A percentile compares a stretch with the other conserved stretches of the same genome.
phyloP scores from a whole-genome alignment of 1,284 basidiomycete genomes.

The Ganoderma resinaceum region DNA sequence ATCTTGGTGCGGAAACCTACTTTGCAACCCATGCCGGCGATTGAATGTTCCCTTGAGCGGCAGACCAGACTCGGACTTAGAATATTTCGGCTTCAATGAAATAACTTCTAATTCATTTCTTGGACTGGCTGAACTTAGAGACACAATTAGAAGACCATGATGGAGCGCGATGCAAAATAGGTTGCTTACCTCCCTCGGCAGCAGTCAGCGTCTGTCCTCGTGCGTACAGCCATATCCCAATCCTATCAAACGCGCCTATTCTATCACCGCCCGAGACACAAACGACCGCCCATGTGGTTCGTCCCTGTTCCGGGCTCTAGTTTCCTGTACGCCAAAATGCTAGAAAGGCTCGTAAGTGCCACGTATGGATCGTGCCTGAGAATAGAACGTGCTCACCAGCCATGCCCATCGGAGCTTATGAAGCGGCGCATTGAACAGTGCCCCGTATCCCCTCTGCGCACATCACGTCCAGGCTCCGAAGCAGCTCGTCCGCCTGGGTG shows the following conservation, averaged over 20 bases:
- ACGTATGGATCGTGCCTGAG: background rate
- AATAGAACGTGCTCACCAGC: background rate
- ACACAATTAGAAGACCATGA: background rate
- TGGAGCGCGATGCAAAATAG: background rate
- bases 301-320: background rate
- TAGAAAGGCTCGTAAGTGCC: background rate
- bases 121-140: no score
- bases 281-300: conserved; percentile 1
- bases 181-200: background rate
- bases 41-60: background rate
- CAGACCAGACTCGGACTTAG: background rate
- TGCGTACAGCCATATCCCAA: background rate
- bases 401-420: background rate
- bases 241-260: background rate
- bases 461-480: background rate
- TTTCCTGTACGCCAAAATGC: background rate
- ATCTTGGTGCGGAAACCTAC: background rate
- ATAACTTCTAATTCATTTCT: background rate
- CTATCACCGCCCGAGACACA: conserved; percentile 1
- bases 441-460: background rate
- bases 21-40: background rate
- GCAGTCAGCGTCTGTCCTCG: background rate
- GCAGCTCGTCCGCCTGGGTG: background rate
- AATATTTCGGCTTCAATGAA: background rate
- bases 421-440: background rate